Evolutionary conservation across 305 asterid genomes (phyloP).

Genomic region (Solanum hybrid): DNA sequence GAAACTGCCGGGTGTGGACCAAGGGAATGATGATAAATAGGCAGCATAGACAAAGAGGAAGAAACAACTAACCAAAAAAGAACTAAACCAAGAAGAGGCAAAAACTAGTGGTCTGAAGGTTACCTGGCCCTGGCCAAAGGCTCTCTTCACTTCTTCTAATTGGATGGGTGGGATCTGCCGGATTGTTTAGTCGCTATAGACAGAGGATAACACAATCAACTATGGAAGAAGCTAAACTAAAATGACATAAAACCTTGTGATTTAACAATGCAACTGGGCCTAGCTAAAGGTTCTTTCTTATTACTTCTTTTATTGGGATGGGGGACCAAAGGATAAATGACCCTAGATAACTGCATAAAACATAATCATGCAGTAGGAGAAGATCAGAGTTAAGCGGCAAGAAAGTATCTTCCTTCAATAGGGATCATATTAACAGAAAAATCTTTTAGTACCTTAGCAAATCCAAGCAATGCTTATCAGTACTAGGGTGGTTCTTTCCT

Average conservation of each 20-base stretch:
- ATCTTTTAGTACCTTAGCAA: conserved; percentile 59
- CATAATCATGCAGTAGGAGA: neutral
- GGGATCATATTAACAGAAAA: neutral
- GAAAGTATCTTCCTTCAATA: neutral
- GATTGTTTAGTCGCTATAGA: neutral
- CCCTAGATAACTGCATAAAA: neutral
- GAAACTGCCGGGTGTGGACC: neutral
- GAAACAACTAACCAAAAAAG: neutral
- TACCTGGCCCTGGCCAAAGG: neutral
- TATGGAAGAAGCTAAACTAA: neutral
- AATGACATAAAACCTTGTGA: neutral
- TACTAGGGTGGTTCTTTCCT: conserved; percentile 91
- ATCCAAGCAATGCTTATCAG: conserved; percentile 89
- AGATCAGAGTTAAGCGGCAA: neutral
- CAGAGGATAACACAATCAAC: neutral
- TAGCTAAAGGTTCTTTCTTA: conserved; percentile 1
- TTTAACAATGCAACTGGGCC: neutral
- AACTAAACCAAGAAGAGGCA: neutral
- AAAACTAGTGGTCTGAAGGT: neutral
- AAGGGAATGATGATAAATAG: neutral
- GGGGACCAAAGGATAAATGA: neutral
- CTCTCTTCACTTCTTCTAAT: neutral
- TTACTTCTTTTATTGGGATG: neutral
- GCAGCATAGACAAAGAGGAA: neutral
- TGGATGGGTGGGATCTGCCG: neutral